Base-by-base conservation (phyloP, 495 filamentous ascomycete genomes). In the Aspergillus sclerotiicarbonarius region DNA sequence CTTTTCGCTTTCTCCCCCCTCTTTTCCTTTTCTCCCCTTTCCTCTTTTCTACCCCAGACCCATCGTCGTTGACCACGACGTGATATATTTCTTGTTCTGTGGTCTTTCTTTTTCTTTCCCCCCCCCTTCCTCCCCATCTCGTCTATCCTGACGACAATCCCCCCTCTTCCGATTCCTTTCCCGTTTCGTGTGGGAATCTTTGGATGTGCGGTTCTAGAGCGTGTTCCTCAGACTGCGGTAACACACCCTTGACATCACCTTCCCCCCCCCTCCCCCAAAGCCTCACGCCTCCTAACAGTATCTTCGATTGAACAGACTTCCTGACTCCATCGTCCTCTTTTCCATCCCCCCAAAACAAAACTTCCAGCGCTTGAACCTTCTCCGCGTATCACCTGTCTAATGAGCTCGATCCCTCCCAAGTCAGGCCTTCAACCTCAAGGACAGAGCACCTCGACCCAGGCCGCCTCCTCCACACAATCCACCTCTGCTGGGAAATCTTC, bases 401-500 rank as follows among this genome's bases (percentile, higher is more conserved):
- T 79, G 76, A 79, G 60, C 71, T 79, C 75, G 69, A 75, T 72
- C 74, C 72, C 73, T 71, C 68, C 69, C 61, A 71, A 79, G 71
- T 73, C 76, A 72, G 70, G 76, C 72, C 67, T 75, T 73, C 75
- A 80, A 76, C 75, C 73, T 71, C 73, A 79, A 80, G 75, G 79
- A 79, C 71, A 76, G 71, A 80, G 74, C 76, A 78, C 75, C 73
- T 73, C 74, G 68, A 68, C 69, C 62, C 72, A 75, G 71, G 70
- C 75, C 66, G 65, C 72, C 61, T 62, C 77, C 62, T 79, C 78
- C 58, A 67, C 85, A 75, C 78, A 85, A 75, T 72, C 80, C 62
- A 80, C n/a, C n/a, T n/a, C 81, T 76, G 85, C 81, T 76, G 85
- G 79, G 75, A 77, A 80, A 54, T 20, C 58, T 29, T 61, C 58